These are phyloP conservation scores for Nannochloris sp. DNA, from an alignment of 139 green algal genomes.

Conservation along the genomic window DNA sequence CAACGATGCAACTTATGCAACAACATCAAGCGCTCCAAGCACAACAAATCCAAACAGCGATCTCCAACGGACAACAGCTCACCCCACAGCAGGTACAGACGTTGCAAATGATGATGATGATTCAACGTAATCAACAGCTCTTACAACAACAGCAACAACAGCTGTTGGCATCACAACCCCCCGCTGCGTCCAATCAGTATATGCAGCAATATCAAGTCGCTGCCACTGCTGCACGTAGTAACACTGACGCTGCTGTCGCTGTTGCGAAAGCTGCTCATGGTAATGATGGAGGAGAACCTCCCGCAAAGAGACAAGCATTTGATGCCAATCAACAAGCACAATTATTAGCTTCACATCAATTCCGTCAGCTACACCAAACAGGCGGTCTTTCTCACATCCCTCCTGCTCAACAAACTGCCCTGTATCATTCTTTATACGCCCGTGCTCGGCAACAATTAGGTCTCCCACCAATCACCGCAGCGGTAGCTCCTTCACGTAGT, in stretches of 20 bases:
- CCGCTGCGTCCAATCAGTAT: neutral
- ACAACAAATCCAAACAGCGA: constrained; percentile 1
- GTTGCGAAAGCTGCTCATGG: too few relatives aligned
- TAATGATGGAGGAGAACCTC: constrained; percentile 16
- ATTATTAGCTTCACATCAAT: neutral
- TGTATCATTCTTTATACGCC: neutral
- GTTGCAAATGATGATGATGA: neutral
- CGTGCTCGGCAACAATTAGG: neutral
- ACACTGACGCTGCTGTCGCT: too few relatives aligned
- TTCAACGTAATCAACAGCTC: neutral
- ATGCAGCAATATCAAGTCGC: constrained; percentile 6
- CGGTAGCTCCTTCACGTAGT: neutral
- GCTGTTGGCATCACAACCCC: neutral
- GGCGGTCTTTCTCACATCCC: neutral
- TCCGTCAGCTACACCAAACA: neutral
- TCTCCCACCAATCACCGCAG: neutral
- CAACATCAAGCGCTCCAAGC: neutral
- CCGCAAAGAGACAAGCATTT: constrained; percentile 21
- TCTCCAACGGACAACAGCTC: neutral
- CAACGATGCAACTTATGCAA: neutral
- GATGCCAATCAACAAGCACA: constrained; percentile 5
- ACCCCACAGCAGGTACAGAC: constrained; percentile 13
- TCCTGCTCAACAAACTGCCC: neutral
- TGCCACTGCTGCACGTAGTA: too few relatives aligned
- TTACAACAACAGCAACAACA: neutral